These are phyloP conservation scores for Gossypium anomalum DNA, from an alignment of 345 rosid genomes.

Conservation along the genomic window DNA sequence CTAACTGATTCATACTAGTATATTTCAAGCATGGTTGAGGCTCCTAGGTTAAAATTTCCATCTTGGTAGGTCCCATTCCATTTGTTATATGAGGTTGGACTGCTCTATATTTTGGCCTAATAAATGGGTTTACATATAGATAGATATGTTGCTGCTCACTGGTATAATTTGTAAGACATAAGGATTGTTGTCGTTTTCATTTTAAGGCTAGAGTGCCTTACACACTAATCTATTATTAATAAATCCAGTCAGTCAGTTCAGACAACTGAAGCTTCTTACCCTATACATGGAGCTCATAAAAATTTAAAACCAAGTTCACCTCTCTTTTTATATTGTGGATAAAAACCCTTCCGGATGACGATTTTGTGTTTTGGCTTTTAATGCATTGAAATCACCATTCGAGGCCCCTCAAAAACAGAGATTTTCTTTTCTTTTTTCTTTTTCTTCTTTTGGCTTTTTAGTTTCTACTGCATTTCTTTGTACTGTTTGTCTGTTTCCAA, in stretches of 20 bases:
- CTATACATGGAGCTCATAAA: background rate
- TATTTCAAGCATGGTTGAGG: background rate
- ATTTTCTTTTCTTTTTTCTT: background rate
- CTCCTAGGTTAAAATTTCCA: background rate
- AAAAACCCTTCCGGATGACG: constrained; percentile 31
- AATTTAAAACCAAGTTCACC: constrained; percentile 6
- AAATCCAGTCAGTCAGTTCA: constrained; percentile 12
- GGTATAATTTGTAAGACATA: background rate
- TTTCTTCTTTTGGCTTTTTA: constrained; percentile 18
- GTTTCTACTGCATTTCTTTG: background rate
- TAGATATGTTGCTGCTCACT: background rate
- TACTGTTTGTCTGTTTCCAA: constrained; percentile 8
- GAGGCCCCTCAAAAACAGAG: constrained; percentile 42
- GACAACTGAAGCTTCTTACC: constrained; percentile 47
- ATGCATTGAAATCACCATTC: constrained; percentile 29
- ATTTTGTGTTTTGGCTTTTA: constrained; percentile 21
- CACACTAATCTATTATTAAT: background rate
- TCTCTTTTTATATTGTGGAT: constrained; percentile 25
- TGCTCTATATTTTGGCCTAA: background rate
- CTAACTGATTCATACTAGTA: background rate
- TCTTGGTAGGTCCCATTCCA: background rate
- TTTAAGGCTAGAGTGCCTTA: background rate
- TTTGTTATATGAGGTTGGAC: background rate
- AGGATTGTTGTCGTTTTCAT: background rate
- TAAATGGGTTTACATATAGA: background rate